phyloP scores from a whole-genome alignment of 2,329 filamentous ascomycete genomes.

The Talaromyces sp. region DNA sequence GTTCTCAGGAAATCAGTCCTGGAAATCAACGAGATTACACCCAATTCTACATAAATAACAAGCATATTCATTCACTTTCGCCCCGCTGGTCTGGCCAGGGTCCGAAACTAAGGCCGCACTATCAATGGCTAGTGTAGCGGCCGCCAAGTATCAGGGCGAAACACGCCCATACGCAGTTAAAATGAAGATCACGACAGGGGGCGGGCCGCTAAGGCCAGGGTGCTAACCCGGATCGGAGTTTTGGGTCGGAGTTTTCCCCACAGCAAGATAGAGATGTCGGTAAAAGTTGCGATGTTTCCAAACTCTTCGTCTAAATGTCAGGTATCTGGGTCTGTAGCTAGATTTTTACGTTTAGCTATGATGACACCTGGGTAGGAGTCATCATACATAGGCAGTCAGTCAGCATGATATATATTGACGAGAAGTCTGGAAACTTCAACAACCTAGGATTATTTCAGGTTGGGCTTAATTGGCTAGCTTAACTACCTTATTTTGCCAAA shows the following conservation, averaged over 20 bases:
- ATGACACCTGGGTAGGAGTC: not conserved
- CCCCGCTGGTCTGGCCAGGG: not conserved
- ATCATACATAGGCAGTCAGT: not conserved
- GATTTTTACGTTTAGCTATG: not conserved
- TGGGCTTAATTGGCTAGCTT: not conserved
- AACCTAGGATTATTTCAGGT: not conserved
- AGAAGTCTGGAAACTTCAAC: not conserved
- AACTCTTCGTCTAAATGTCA: not conserved
- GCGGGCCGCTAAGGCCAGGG: not conserved
- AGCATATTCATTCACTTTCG: not conserved
- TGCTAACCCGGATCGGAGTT: conserved; percentile 6
- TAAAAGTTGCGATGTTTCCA: not conserved
- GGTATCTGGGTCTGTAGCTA: not conserved
- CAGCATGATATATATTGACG: not conserved
- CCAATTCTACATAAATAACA: not conserved
- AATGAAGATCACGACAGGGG: not conserved
- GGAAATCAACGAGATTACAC: not conserved
- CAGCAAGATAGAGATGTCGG: not conserved
- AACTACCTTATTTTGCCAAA: not conserved
- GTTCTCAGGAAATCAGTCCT: not conserved
- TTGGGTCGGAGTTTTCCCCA: conserved; percentile 9
- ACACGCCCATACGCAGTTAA: not conserved
- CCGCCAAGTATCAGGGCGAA: not conserved
- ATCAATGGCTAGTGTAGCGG: not conserved
- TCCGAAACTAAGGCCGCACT: not conserved